Percentiles rank a stretch among this genome's conserved stretches.
Evolutionary conservation across 331 rosid genomes (phyloP).

Genomic region (Quercus lobata): DNA sequence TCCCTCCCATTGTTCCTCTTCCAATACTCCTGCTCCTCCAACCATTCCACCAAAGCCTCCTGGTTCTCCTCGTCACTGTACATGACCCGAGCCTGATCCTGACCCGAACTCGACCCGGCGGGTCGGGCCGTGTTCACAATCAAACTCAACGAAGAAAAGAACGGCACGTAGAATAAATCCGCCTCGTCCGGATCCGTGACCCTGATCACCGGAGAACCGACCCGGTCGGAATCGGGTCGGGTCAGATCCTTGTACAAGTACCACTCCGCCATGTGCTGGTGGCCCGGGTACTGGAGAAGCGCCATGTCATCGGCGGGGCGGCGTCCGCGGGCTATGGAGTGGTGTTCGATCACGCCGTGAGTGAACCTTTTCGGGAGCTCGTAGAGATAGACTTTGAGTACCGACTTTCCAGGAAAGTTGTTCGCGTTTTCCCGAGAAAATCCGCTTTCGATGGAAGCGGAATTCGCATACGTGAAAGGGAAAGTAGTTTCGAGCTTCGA

Average conservation of each 20-base stretch:
- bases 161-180: constrained; percentile 78
- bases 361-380: constrained; percentile 72
- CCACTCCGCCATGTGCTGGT: constrained; percentile 99
- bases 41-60: constrained; percentile 76
- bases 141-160: constrained; percentile 85
- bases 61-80: constrained; percentile 88
- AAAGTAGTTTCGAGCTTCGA: constrained; percentile 36
- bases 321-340: constrained; percentile 72
- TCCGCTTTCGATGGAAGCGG: constrained; percentile 21
- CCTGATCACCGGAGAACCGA: constrained; percentile 47
- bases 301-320: constrained; percentile 15
- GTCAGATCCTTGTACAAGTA: constrained; percentile 60
- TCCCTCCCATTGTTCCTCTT: constrained; percentile 71
- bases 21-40: constrained; percentile 82
- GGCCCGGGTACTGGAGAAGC: constrained; percentile 75
- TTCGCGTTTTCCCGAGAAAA: neutral
- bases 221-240: constrained; percentile 44
- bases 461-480: constrained; percentile 25
- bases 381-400: constrained; percentile 50
- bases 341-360: constrained; percentile 64
- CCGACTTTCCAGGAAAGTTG: neutral
- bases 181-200: constrained; percentile 86
- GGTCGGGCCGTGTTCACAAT: constrained; percentile 60
- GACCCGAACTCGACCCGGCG: constrained; percentile 30
- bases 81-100: constrained; percentile 22